A percentile compares a stretch with the other conserved stretches of the same genome.
Conservation (phyloP, 306 rosid genomes). For the Comarum palustre region DNA sequence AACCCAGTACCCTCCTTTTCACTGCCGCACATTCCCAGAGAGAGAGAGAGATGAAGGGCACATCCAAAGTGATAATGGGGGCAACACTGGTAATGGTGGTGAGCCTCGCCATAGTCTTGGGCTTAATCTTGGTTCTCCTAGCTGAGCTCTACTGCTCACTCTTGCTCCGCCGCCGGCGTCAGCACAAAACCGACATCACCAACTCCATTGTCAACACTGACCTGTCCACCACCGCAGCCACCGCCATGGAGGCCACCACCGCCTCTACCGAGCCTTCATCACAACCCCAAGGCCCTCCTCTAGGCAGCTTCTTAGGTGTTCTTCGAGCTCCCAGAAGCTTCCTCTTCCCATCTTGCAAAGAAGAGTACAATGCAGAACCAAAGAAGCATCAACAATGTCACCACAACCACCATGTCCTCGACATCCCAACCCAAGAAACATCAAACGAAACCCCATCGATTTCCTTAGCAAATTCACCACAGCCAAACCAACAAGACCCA, state of each 20-base stretch:
- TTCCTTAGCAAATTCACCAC: conserved; percentile 34
- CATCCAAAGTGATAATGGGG: conserved; percentile 82
- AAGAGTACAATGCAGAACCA: conserved; percentile 33
- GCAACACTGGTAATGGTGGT: conserved; percentile 82
- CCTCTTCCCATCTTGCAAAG: conserved; percentile 53
- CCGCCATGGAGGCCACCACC: not conserved
- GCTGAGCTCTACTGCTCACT: conserved; percentile 95
- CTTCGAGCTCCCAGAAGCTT: conserved; percentile 71
- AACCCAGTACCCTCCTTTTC: conserved; percentile 22
- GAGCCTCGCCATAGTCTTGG: conserved; percentile 73
- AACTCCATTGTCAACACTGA: conserved; percentile 13
- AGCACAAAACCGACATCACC: conserved; percentile 34
- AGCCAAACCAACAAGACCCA: conserved; percentile 21
- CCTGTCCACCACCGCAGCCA: conserved; percentile 11
- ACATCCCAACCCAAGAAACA: conserved; percentile 39
- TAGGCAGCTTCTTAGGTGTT: conserved; percentile 60
- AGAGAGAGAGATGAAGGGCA: conserved; percentile 60
- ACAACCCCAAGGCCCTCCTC: conserved; percentile 29
- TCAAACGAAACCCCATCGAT: conserved; percentile 37
- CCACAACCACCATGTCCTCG: conserved; percentile 46
- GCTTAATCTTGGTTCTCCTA: conserved; percentile 68
- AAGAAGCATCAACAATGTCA: conserved; percentile 32
- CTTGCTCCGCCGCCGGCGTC: conserved; percentile 72
- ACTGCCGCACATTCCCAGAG: conserved; percentile 24
- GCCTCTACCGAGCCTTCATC: conserved; percentile 24